Base-by-base conservation (phyloP, 129 eudicot species). In the Chrysanthemum makinoi region DNA sequence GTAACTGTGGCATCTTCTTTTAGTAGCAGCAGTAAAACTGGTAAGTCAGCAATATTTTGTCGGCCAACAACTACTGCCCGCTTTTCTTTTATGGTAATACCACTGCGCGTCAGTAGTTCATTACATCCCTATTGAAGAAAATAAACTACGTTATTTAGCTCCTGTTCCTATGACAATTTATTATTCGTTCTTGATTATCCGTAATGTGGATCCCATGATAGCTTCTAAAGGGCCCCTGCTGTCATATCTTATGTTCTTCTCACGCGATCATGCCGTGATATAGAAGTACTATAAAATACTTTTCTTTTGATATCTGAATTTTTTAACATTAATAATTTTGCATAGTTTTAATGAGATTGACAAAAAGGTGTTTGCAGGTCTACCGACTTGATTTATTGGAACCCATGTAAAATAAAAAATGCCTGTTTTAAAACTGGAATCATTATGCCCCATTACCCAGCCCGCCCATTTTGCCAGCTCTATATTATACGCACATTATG, bases 1-100 rank as follows among this genome's bases (percentile, higher is more conserved):
- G 14, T 48, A 48, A 48, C 53, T 48, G 53, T 48, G 53, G 53
- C 53, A 48, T 48, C 14, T 48, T 9, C 53, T 48, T 48, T 48
- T 1, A 48, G 53, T 2, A 48, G 14, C 2, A 48, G 14, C 53
- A 48, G 14, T 48, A 10, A 48, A 48, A 48, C 53, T 8, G 53
- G 55, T 50, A 50, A 50, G 15, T 97, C 97, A 11, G 88, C 99
- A 79, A 95, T 90, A 77, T 95, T 95, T 74, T 97, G 88, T 75
- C 99, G 84, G 11, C 55, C 55, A 50, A 50, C 55, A 50, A 50
- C 55, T n/a, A 50, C 55, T 50, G 55, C 55, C 55, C 55, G 15
- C 55, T 50, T 50, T 2, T 1, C 15, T 3, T 50, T 50, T 10
- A 50, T 50, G 15, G 55, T 50, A 50, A 10, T 15, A 50, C 55